Base-by-base conservation (phyloP, 441 rosid genomes). In the Aleurites moluccanus region DNA sequence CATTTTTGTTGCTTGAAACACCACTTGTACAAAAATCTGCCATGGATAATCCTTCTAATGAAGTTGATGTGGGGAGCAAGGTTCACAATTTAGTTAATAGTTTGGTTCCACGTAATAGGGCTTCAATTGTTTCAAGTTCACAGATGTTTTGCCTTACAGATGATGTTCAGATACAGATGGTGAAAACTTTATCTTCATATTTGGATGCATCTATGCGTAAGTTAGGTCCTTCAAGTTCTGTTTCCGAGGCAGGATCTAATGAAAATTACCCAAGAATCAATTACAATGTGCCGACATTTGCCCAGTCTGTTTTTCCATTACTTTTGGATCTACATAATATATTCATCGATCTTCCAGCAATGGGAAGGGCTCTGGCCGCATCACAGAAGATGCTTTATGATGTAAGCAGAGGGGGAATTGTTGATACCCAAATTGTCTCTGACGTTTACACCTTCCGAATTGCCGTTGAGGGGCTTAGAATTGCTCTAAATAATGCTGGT, bases 381-480 rank as follows among this genome's bases (percentile, higher is more conserved):
- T 87, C 97, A 15, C 91, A 91, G 72, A 89, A 88, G 77, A 83
- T 91, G 93, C 81, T 94, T 38, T 77, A 78, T 80, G 90, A 89
- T 80, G 91, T 94, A 73, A 86, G 81, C 76, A 87, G 74, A 80
- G 99, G 98, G n/a, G 82, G 86, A 71, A 72, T 30, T 30, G 87
- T 92, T 77, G 90, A 89, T 80, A 10, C 85, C 57, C 63, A 45
- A 75, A 79, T 85, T 35, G 75, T 94, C 14, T 91, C 93, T 60
- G 97, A 94, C 83, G 91, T 94, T 76, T 81, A 81, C 75, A 87
- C 91, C 65, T 92, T 94, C 67, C 86, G 90, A 62, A 77, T 91
- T 78, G 99, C 98, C 18, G 90, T 92, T 71, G 97, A 94, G 88
- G 97, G 92, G 44, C 75, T 94, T 75, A 85, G 99, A 84, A 88